A percentile compares a stretch with the other conserved stretches of the same genome.
Conservation (phyloP, 2,329 filamentous ascomycete species). For the Penicillium sp. region DNA sequence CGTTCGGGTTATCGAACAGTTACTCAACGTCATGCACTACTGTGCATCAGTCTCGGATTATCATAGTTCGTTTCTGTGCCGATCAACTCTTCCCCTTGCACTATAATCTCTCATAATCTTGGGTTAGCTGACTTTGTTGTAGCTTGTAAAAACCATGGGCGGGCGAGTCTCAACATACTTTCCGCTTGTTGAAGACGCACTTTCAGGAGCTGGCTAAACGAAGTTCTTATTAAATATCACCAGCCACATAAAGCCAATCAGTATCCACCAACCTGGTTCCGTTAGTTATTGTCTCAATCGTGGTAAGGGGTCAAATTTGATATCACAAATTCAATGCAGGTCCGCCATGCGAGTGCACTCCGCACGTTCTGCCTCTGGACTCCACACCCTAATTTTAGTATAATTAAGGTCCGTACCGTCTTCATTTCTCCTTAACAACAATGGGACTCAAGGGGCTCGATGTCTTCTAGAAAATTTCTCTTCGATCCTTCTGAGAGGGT, state of each 20-base stretch:
- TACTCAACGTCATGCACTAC: slow-evolving; percentile 29
- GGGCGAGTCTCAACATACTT: too few relatives aligned
- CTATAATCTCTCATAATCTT: not conserved
- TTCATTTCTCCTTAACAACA: not conserved
- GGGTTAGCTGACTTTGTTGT: not conserved
- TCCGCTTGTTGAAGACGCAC: too few relatives aligned
- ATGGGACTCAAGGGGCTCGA: slow-evolving; percentile 25
- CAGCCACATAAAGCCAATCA: not conserved
- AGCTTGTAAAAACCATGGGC: not conserved
- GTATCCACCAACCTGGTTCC: not conserved
- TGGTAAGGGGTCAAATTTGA: slow-evolving; percentile 8
- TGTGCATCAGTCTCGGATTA: slow-evolving; percentile 21
- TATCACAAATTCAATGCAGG: slow-evolving; percentile 17
- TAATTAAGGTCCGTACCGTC: slow-evolving; percentile 11
- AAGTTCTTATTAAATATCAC: not conserved
- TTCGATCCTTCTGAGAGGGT: not conserved
- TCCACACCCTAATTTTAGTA: slow-evolving; percentile 13
- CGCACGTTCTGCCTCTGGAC: slow-evolving; percentile 8
- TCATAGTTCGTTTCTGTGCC: slow-evolving; percentile 14
- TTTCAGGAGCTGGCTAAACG: not conserved
- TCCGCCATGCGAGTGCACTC: slow-evolving; percentile 11
- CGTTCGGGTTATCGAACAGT: slow-evolving; percentile 7
- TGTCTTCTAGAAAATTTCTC: slow-evolving; percentile 13
- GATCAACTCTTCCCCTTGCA: slow-evolving; percentile 10
- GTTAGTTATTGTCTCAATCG: not conserved